Evolutionary conservation across 2,329 filamentous ascomycete genomes (phyloP), one percentile per base, ranked within the genome.

Genomic region (Colletotrichum viniferum): DNA sequence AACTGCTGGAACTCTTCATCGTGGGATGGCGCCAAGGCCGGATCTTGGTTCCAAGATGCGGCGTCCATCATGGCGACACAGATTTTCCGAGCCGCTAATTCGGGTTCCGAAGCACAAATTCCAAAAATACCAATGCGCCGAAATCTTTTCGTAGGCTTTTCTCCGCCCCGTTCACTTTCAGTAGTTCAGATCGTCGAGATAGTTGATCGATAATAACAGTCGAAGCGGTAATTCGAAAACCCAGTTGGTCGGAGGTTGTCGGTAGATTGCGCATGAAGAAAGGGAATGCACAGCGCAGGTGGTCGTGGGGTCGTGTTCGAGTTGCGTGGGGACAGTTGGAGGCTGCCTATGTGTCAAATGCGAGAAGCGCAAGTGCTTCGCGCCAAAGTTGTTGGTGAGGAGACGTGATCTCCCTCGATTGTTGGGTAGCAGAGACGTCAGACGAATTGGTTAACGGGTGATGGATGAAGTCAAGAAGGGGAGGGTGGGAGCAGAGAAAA

Each of bases 1-100:
- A 92, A 93, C 78, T 93, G 91, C 77, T 91, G 88, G 80, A 93
- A 92, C 52, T 92, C 91, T 81, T 93, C 91, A 63, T 92, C 91
- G 66, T 86, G 81, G 7, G 86, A 78, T 13, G 87, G 81, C 32
- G 88, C 85, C 82, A 92, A 85, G 74, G 86, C 85, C 79, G 91
- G 89, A 79, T 92, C 90, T 80, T 91, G 88, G 78, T 88, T 88
- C 91, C 91, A 93, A 77, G 83, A 82, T 72, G 85, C 83, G 67
- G 89, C 87, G 78, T 88, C 86, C 88, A 91, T 91, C 85, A 87
- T 90, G 82, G 81, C 82, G 79, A 84, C 81, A 56, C 48, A 62
- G 24, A 48, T 26, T 21, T 63, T 65, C 64, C 43, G 69, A 36
- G 56, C 28, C 73, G 70, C 56, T 48, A 21, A 48, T 48, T 73